Evolutionary conservation across 768 basidiomycete genomes (phyloP), one percentile per base, ranked within the genome.

Genomic region (Termitomyces sp.): DNA sequence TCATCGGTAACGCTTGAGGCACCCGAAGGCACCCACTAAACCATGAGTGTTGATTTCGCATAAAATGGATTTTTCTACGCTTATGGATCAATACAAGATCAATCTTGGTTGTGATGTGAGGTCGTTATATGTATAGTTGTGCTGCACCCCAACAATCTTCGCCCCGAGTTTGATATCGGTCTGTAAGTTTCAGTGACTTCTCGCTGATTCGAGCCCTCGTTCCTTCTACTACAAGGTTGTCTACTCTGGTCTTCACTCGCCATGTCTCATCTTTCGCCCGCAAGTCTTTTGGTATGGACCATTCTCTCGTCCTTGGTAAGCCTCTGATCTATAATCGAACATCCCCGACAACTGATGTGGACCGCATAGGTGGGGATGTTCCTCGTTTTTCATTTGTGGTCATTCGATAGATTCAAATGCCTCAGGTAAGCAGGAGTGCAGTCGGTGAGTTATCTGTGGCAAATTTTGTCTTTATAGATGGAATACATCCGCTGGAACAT

Each of bases 381-480:
- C 67, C 76, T 91, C 6, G 16, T 91, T 2, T 87, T 82, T 67
- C 90, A 92, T 65, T 71, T 92, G 52, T 92, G 88, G 86, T 85
- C 86, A 5, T 93, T 88, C 66, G 91, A 93, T 68, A 79, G 81
- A 57, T 93, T 93, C 76, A 82, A 79, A 64, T 91, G 89, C 68
- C 68, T 92, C 53, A 84, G 66, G 88, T 88, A 58, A 62, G 81
- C 66, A 8, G 32, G 12, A 4, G 5, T 3, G 22, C 37, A 47
- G 26, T 44, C 7, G 18, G 7, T 40, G 27, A 24, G 18, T 16
- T 18, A 9, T 32, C 30, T 48, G 26, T 52, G 51, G 26, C 32
- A 22, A 22, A n/a, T n/a, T 34, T 42, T 34, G 26, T 37, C 57
- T 36, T 54, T 47, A 26, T 58, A 90, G 89, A 68, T 91, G n/a